Conservation (phyloP, 2,329 filamentous ascomycete species). For the Penicillium hesseltinei region DNA sequence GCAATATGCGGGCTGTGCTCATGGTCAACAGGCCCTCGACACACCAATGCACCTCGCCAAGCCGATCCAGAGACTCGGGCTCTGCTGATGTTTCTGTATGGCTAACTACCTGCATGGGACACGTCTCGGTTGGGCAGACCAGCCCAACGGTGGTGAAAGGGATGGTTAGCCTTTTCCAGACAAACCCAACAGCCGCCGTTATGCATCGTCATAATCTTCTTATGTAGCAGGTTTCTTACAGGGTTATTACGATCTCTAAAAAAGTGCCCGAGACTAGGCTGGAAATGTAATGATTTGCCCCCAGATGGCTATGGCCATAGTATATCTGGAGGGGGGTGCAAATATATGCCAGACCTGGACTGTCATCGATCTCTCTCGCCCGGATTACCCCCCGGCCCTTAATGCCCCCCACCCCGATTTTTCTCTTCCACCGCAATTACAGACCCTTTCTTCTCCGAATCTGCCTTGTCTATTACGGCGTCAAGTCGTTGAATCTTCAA, state of each 20-base stretch:
- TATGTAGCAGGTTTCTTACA: not conserved
- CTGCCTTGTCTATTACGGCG: conserved; percentile 39
- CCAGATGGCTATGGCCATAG: conserved; percentile 17
- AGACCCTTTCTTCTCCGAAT: conserved; percentile 27
- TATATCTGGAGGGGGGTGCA: conserved; percentile 1
- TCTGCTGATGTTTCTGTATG: conserved; percentile 18
- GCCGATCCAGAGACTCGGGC: conserved; percentile 37
- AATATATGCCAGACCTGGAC: conserved; percentile 29
- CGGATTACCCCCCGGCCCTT: conserved; percentile 20
- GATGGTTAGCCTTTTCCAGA: conserved; percentile 22
- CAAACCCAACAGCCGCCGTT: conserved; percentile 19
- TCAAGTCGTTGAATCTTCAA: conserved; percentile 28
- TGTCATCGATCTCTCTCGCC: conserved; percentile 27
- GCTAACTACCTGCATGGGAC: conserved; percentile 15
- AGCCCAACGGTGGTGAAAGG: conserved; percentile 18
- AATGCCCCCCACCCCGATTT: conserved; percentile 18
- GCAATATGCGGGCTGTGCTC: conserved; percentile 29
- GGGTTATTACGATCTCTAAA: not conserved
- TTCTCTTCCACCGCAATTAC: conserved; percentile 27
- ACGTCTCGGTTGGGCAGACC: conserved; percentile 22
- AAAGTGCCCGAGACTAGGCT: not conserved
- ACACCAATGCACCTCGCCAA: conserved; percentile 37
- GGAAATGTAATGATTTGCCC: not conserved
- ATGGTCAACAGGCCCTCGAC: conserved; percentile 24
- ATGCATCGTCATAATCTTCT: conserved; percentile 9